Evolutionary conservation across 2,329 filamentous ascomycete genomes (phyloP).

Genomic region (Alternaria gaisen): DNA sequence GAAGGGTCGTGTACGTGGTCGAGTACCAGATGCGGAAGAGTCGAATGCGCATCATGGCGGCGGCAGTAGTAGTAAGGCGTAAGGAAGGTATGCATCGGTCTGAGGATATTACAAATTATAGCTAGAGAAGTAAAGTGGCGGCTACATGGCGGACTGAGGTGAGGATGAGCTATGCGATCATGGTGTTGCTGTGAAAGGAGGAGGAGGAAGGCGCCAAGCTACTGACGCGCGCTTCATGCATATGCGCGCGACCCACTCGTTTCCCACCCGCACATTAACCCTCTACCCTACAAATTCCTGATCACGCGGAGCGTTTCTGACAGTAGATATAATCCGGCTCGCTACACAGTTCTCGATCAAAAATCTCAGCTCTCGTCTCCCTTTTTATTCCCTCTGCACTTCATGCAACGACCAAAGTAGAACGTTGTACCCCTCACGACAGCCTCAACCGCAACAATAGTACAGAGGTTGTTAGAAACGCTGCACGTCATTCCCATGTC

Average conservation of each 20-base stretch:
- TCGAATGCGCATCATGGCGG: constrained; percentile 56
- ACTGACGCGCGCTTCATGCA: constrained; percentile 20
- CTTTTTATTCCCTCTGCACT: neutral
- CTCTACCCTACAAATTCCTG: neutral
- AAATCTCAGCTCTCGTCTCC: neutral
- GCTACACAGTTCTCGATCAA: neutral
- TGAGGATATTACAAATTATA: constrained; percentile 38
- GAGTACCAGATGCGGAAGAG: constrained; percentile 84
- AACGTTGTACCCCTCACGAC: neutral
- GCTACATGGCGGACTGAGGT: constrained; percentile 29
- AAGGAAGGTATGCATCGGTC: constrained; percentile 31
- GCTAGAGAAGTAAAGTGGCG: constrained; percentile 18
- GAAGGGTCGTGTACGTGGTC: constrained; percentile 78
- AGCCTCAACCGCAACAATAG: neutral
- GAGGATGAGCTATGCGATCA: constrained; percentile 23
- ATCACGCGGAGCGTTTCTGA: neutral
- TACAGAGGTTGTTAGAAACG: neutral
- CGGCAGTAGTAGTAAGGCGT: constrained; percentile 7
- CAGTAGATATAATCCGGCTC: neutral
- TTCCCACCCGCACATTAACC: constrained; percentile 1
- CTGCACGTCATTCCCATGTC: neutral
- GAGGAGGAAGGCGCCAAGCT: constrained; percentile 30
- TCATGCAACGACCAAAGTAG: neutral
- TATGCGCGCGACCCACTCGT: constrained; percentile 26
- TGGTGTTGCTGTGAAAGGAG: constrained; percentile 9